Evolutionary conservation across 257 asterid genomes (phyloP), one percentile per base, ranked within the genome.

Genomic region (Fraxinus anomala): DNA sequence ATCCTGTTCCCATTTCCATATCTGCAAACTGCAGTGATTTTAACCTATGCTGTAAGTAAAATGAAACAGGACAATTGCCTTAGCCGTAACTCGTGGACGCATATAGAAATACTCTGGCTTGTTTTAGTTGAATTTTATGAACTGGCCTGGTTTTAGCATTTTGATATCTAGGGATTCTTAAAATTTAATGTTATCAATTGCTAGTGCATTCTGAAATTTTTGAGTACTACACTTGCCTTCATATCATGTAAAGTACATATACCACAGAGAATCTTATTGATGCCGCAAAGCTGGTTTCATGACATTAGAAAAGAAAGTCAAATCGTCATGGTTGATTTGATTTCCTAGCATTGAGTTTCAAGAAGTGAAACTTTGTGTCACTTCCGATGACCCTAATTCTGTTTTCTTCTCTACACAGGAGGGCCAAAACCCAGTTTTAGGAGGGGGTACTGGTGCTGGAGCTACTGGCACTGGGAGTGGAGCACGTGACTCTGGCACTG

Each of bases 351-450:
- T 13, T 2, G 42, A 12, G 63, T 28, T 28, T 17, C 19, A 63
- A 33, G 7, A 19, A 8, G 39, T 2, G 19, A 68, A 51, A 70
- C 17, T 23, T 23, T 61, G 16, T 61, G 6, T 61, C 31, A 3
- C 33, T 61, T 61, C 68, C 49, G 5, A 11, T 42, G 49, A 42
- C 49, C 49, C 67, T 28, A 5, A 79, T 79, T 37, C 13, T 36
- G 39, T 85, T 42, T 68, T 79, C 76, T 61, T 40, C 37, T 68
- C 1, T 66, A 49, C 37, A 73, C 76, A 76, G 75, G 89, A 89
- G 91, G 95, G 88, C 51, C 91, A 84, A 75, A 89, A 71, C 65
- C 88, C 89, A 21, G 82, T 76, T 85, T 40, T 85, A 13, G 89
- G 86, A 40, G 94, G 86, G 77, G 88, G 80, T 75, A 86, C 85